Evolutionary conservation across 2,329 filamentous ascomycete genomes (phyloP), one percentile per base, ranked within the genome.

Genomic region (Tolypocladium tundrense): DNA sequence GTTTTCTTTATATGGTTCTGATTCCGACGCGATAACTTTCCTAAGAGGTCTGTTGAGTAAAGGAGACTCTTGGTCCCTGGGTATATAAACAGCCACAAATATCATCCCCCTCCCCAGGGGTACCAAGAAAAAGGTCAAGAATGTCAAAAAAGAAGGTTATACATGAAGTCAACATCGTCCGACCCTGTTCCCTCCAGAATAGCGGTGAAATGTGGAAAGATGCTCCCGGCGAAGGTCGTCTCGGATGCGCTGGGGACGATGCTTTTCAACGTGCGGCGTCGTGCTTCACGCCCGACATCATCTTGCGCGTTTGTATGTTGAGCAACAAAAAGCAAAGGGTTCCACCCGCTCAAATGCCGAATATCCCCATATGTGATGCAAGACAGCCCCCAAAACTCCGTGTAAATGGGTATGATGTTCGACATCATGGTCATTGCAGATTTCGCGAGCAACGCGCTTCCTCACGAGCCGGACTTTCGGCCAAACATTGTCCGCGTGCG

Each of bases 401-500:
- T 59, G 63, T 66, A 65, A 62, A 67, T 70, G 66, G 62, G 64
- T 64, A 70, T 65, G 65, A 64, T 63, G 60, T 62, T 55, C 66
- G 62, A 65, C 61, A 60, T 70, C 64, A 70, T 66, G 57, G 68
- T 68, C 66, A 65, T 67, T 65, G 67, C 19, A 60, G 48, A 53
- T 51, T 53, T 33, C 42, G 27, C 16, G 41, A 21, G 40, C 9
- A n/a, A 14, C 31, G n/a, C 42, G 31, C n/a, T 35, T 37, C 41
- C n/a, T 60, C 43, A 57, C 56, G 57, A 58, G 52, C 50, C 59
- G 56, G 64, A 67, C 61, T 76, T 78, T 52, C 70, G 66, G 61
- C 86, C 81, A 72, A 93, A 93, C 66, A 93, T 86, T 60, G 82
- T 84, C 64, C 89, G 80, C 54, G 87, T 85, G 61, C 87, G 85